Evolutionary conservation across 2,329 filamentous ascomycete genomes (phyloP), one percentile per base, ranked within the genome.

Genomic region (Lasiodiplodia hormozganensis): DNA sequence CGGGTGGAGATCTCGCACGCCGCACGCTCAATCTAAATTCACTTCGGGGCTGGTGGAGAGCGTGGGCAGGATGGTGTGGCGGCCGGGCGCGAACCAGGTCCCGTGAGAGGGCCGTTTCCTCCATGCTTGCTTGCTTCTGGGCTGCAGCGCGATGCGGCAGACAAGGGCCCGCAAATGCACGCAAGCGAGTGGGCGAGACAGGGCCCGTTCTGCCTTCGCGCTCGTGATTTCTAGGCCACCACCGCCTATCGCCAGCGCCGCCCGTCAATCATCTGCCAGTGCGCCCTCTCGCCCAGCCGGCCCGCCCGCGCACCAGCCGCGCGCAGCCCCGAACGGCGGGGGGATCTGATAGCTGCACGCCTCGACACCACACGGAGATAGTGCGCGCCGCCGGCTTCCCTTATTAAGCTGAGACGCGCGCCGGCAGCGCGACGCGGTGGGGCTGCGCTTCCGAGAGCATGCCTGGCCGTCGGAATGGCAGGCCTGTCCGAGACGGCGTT

Each of bases 21-120:
- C 64, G 64, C 64, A 66, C 65, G 65, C 65, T 67, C 65, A 67
- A 67, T 67, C 65, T 67, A 67, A 67, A 67, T 64, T 64, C 60
- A 64, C 60, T 52, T 64, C 47, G 60, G 60, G 47, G 18, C 60
- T 62, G 58, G 58, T 62, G 58, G 58, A 62, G 58, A 51, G 40
- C 40, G 58, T 36, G 58, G 58, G 58, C 47, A 31, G 47, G 43
- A 52, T 64, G 52, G 62, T 65, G 62, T 65, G 62, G 62, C 62
- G 51, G 62, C 62, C 62, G 49, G 31, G 51, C 62, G 62, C 62
- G 62, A 65, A 56, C 62, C 49, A 65, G 62, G 49, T 56, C 62
- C 62, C 62, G 62, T 65, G 62, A 65, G 52, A 64, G 60, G 60
- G 62, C 62, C 62, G 62, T 65, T 65, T 53, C 47, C 62, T 53